A percentile compares a stretch with the other conserved stretches of the same genome.
Evolutionary conservation across 257 asterid genomes (phyloP).

Genomic region (Gynochthodes officinalis): DNA sequence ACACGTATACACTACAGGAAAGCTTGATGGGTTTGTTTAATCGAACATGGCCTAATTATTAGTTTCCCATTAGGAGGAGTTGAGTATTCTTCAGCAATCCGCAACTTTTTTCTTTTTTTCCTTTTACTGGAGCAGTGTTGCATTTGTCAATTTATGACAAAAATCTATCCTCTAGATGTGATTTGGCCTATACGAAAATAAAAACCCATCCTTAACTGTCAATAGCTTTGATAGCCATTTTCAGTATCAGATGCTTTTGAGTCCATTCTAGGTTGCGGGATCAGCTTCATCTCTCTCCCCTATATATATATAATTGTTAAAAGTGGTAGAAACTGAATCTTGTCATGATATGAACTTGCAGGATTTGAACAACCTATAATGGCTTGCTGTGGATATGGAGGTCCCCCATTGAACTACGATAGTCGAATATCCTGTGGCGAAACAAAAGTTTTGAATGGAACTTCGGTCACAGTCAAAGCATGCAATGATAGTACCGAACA

Average conservation of each 20-base stretch:
- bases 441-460: slow-evolving; percentile 70
- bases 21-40: slow-evolving; percentile 3
- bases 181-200: no score
- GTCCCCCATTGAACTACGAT: slow-evolving; percentile 83
- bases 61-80: slow-evolving; percentile 3
- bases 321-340: neutral
- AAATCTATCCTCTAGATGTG: no score
- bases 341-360: slow-evolving; percentile 18
- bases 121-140: neutral
- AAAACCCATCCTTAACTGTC: no score
- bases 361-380: slow-evolving; percentile 82
- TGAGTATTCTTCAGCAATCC: neutral
- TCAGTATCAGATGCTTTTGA: no score
- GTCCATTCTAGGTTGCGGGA: no score
- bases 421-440: slow-evolving; percentile 69
- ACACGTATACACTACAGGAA: neutral
- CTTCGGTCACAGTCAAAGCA: slow-evolving; percentile 59
- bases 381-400: slow-evolving; percentile 97
- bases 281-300: no score
- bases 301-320: no score
- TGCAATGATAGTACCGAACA: slow-evolving; percentile 65
- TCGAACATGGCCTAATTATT: neutral
- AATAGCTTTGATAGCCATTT: no score
- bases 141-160: no score
- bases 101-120: neutral